Conservation (phyloP, 2,329 filamentous ascomycete species). For the Chrysoporthe austroafricana region DNA sequence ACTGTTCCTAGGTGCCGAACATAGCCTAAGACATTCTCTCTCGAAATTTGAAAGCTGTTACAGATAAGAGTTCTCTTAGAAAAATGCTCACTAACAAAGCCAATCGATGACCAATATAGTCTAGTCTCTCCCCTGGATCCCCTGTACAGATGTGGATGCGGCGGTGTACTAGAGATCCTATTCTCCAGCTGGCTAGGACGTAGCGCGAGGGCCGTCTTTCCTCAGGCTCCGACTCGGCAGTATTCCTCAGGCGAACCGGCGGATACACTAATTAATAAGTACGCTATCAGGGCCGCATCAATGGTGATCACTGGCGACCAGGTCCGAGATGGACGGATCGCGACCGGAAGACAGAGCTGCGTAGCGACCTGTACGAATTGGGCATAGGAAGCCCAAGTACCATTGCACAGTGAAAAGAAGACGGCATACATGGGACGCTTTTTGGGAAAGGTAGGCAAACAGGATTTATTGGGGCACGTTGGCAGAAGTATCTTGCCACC, state of each 20-base stretch:
- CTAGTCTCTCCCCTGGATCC: not conserved
- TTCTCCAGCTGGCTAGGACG: not conserved
- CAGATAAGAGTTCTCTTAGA: not conserved
- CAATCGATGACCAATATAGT: not conserved
- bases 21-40: not conserved
- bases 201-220: slow-evolving; percentile 2
- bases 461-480: not conserved
- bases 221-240: not conserved
- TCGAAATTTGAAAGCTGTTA: not conserved
- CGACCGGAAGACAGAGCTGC: not conserved
- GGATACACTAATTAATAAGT: not conserved
- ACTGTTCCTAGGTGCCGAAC: not conserved
- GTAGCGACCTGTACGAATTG: not conserved
- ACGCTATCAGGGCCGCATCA: not conserved
- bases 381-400: not conserved
- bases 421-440: not conserved
- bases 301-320: not conserved
- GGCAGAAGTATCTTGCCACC: not conserved
- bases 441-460: not conserved
- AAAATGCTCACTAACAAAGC: not conserved
- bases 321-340: not conserved
- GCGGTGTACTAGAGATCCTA: not conserved
- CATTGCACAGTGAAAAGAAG: not conserved
- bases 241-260: not conserved
- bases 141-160: not conserved